Evolutionary conservation across 139 green algal genomes (phyloP), one percentile per base, ranked within the genome.

Genomic region (Trebouxia sp.): DNA sequence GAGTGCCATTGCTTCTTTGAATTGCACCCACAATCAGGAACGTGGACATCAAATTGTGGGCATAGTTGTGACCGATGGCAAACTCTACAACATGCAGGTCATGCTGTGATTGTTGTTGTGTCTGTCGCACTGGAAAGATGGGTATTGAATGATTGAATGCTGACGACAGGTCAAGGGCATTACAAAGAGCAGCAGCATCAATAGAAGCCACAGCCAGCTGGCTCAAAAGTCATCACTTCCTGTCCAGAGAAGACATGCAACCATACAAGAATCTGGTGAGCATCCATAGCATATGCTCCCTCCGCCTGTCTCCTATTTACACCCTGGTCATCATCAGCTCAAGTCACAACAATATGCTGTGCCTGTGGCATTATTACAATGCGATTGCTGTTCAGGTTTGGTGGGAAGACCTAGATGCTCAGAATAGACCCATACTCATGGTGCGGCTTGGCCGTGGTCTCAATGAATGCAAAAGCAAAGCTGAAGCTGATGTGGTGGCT

Each of bases 221-320:
- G 77, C 39, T 82, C 41, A 12, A 45, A 26, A 24, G 32, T 22
- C 77, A 82, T 42, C 26, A 58, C 7, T 82, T 82, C n/a, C 32
- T 82, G 42, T 39, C 56, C 1, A 24, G 8, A 17, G 41, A 42
- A 28, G 56, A 82, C n/a, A 51, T 75, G 41, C 38, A 37, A n/a
- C 38, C 41, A 22, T 75, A 51, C 55, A 48, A 11, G 17, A 41
- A 82, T 24, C n/a, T 82, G 12, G 77, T 82, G 65, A 55, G 77
- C 66, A n/a, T 22, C 37, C 7, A 17, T 17, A 53, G 15, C 30
- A 24, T 38, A 30, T 26, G 6, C 26, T 76, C n/a, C n/a, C 9
- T 53, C 35, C 35, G 28, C 24, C 37, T 20, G 30, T 47, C 35
- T 76, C 67, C 22, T 15, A 55, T 7, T 28, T 53, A 20, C 32